phyloP scores from a whole-genome alignment of 2,329 filamentous ascomycete species.

The Xylariaceae sp. region DNA sequence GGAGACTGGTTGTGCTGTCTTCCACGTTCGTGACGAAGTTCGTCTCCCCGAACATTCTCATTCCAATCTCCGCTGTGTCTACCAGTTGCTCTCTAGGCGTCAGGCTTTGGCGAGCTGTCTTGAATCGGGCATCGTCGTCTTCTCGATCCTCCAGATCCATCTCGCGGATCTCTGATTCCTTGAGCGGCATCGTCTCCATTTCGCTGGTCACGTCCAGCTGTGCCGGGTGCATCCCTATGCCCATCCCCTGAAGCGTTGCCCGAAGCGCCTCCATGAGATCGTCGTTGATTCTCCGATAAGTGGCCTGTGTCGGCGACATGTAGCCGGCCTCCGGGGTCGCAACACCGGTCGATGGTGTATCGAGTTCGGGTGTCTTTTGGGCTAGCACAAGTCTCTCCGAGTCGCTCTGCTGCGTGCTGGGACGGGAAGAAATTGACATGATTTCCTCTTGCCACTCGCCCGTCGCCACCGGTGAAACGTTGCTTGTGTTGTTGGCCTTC shows the following conservation, averaged over 20 bases:
- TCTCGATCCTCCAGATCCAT: background rate
- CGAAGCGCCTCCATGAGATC: background rate
- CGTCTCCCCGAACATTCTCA: no score
- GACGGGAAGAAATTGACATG: conserved; percentile 28
- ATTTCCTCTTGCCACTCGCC: conserved; percentile 6
- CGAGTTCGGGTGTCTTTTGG: conserved; percentile 26
- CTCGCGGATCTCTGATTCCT: background rate
- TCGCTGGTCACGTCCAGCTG: background rate
- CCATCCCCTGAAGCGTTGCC: background rate
- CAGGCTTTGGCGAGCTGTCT: conserved; percentile 7
- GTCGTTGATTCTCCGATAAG: background rate
- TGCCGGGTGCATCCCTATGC: background rate
- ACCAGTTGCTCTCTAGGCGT: conserved; percentile 14
- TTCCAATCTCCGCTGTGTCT: conserved; percentile 26
- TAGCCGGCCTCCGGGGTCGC: background rate
- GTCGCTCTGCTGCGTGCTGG: conserved; percentile 24
- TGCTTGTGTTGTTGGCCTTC: conserved; percentile 4
- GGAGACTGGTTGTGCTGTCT: no score
- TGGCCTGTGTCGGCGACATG: background rate
- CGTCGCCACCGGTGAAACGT: conserved; percentile 7
- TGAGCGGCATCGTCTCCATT: background rate
- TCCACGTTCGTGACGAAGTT: no score
- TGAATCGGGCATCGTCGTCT: background rate
- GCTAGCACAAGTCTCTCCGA: conserved; percentile 26
- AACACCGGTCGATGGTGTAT: conserved; percentile 24